A percentile compares a stretch with the other conserved stretches of the same genome.
phyloP scores from a whole-genome alignment of 176 grass and related monocot genomes.

The Thalia dealbata region DNA sequence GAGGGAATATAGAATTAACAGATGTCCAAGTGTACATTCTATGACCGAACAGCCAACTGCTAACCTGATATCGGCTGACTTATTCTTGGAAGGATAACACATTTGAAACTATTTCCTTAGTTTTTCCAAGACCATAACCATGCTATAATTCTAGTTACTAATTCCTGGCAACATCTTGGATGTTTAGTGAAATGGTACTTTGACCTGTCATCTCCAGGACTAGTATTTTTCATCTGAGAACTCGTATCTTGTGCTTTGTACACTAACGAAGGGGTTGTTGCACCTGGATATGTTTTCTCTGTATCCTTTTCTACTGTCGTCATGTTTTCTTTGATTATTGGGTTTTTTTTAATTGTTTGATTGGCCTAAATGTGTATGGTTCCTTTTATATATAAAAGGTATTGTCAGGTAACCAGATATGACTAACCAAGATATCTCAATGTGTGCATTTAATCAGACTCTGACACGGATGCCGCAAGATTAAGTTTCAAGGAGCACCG shows the following conservation, averaged over 20 bases:
- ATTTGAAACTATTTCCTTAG: too few relatives aligned
- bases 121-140: too few relatives aligned
- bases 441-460: slow-evolving; percentile 22
- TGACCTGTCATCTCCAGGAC: too few relatives aligned
- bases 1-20: too few relatives aligned
- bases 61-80: too few relatives aligned
- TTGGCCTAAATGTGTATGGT: slow-evolving; percentile 8
- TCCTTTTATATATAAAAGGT: background rate
- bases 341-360: background rate
- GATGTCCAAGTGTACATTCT: too few relatives aligned
- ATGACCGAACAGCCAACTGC: too few relatives aligned
- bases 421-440: background rate
- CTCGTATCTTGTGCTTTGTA: background rate
- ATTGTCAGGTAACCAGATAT: background rate
- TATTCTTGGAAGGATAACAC: too few relatives aligned
- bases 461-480: slow-evolving; percentile 24
- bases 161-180: background rate
- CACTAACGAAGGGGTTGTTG: background rate
- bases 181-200: background rate
- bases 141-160: background rate
- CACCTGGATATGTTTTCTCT: background rate
- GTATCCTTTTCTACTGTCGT: background rate
- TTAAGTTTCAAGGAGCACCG: slow-evolving; percentile 75
- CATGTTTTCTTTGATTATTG: background rate
- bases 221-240: background rate